Percentiles rank a stretch among this genome's conserved stretches.
These are phyloP conservation scores for Clarireedia homoeocarpa DNA, from an alignment of 2,329 filamentous ascomycete species.

Conservation along the genomic window DNA sequence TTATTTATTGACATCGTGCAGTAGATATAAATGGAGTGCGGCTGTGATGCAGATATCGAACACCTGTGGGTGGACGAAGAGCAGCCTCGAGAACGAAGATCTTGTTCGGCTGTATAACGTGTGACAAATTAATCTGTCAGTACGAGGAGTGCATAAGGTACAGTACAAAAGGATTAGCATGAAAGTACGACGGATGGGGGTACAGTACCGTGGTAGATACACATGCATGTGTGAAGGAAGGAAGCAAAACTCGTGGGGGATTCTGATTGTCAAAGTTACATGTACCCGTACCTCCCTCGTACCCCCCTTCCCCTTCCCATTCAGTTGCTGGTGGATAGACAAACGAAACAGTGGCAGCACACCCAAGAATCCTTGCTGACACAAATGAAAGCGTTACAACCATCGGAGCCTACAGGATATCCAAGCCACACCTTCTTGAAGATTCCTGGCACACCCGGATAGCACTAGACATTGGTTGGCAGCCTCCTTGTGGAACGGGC, in stretches of 20 bases:
- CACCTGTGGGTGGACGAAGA: conserved; percentile 34
- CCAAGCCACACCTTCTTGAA: conserved; percentile 3
- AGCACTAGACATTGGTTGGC: background rate
- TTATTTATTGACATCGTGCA: background rate
- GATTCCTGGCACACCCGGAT: background rate
- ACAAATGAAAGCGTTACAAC: background rate
- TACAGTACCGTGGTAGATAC: conserved; percentile 4
- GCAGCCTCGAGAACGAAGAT: conserved; percentile 43
- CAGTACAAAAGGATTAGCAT: background rate
- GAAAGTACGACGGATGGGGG: conserved; percentile 5
- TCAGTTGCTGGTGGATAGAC: background rate
- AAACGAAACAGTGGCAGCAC: background rate
- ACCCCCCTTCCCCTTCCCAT: too few species aligned
- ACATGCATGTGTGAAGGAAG: background rate
- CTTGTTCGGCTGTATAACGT: conserved; percentile 54
- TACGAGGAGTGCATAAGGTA: conserved; percentile 4
- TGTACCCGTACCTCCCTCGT: too few species aligned
- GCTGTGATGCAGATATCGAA: background rate
- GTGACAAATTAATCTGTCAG: conserved; percentile 29
- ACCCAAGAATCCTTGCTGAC: background rate
- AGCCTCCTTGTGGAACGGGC: too few species aligned
- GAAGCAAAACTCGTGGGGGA: background rate
- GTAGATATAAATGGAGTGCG: conserved; percentile 3
- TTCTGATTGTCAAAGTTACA: background rate
- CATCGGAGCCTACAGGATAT: background rate